Percentiles rank a stretch among this genome's conserved stretches.
Evolutionary conservation across 2,329 filamentous ascomycete genomes (phyloP).

Genomic region (Chrysoporthe deuterocubensis): DNA sequence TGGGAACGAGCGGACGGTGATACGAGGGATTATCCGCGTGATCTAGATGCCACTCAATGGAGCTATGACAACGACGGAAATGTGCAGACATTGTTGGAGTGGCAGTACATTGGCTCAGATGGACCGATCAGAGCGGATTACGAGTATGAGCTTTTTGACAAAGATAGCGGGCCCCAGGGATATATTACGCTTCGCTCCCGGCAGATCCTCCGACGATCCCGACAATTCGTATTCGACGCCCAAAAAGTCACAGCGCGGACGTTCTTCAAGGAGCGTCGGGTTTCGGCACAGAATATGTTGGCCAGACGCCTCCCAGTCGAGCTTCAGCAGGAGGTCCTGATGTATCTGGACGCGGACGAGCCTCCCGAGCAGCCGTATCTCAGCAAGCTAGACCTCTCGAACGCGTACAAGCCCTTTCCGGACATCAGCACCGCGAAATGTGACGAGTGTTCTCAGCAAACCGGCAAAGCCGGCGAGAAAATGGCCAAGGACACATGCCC

Average conservation of each 20-base stretch:
- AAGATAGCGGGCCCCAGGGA: neutral
- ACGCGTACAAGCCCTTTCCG: slow-evolving; percentile 17
- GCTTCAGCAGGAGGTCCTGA: slow-evolving; percentile 14
- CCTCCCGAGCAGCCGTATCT: slow-evolving; percentile 11
- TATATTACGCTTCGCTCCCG: neutral
- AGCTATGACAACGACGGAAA: neutral
- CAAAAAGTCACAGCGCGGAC: neutral
- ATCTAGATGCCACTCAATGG: slow-evolving; percentile 7
- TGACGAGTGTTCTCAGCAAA: neutral
- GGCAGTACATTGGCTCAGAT: slow-evolving; percentile 3
- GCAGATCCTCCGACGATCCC: neutral
- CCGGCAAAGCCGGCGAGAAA: neutral
- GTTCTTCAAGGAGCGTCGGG: neutral
- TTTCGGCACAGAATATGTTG: slow-evolving; percentile 5
- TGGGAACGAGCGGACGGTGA: slow-evolving; percentile 14
- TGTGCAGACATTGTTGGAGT: neutral
- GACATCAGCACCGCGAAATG: neutral
- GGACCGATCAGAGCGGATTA: neutral
- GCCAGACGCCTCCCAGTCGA: slow-evolving; percentile 16
- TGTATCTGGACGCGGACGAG: slow-evolving; percentile 5
- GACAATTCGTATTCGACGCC: neutral
- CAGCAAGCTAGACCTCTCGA: slow-evolving; percentile 16
- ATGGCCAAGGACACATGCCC: slow-evolving; percentile 16
- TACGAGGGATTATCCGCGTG: neutral
- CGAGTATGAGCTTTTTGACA: neutral